phyloP scores from a whole-genome alignment of 345 rosid genomes.

The Schrenkiella parvula region DNA sequence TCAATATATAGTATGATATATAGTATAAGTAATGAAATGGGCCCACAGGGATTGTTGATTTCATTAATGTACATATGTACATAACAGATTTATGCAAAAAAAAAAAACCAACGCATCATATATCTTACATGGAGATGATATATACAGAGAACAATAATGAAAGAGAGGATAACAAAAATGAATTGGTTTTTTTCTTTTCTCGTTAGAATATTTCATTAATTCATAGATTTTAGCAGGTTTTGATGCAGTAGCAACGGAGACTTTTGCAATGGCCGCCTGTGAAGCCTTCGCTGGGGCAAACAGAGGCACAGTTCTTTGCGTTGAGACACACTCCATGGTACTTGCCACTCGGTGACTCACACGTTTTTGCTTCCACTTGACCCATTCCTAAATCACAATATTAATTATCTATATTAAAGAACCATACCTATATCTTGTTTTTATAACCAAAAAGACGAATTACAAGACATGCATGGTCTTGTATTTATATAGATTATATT shows the following conservation, averaged over 20 bases:
- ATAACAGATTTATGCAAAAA: too few species aligned
- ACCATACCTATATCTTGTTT: not conserved
- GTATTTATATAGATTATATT: not conserved
- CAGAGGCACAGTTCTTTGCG: constrained; percentile 7
- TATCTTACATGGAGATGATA: too few species aligned
- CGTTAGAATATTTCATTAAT: not conserved
- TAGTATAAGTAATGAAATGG: too few species aligned
- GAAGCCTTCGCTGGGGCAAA: constrained; percentile 13
- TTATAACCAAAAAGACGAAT: not conserved
- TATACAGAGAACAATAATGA: too few species aligned
- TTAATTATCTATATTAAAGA: not conserved
- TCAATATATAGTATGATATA: too few species aligned
- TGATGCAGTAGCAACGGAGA: constrained; percentile 26
- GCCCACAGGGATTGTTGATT: too few species aligned
- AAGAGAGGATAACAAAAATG: not conserved
- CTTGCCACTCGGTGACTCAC: constrained; percentile 8
- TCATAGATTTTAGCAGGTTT: constrained; percentile 5
- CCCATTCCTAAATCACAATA: constrained; percentile 7
- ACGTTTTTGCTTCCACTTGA: constrained; percentile 19
- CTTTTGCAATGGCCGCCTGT: constrained; percentile 18
- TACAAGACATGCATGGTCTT: not conserved
- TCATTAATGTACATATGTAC: too few species aligned
- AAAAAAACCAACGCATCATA: too few species aligned
- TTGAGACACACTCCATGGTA: constrained; percentile 27
- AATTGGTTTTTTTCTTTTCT: not conserved